Evolutionary conservation across 768 basidiomycete genomes (phyloP).

Genomic region (Astraeus odoratus): DNA sequence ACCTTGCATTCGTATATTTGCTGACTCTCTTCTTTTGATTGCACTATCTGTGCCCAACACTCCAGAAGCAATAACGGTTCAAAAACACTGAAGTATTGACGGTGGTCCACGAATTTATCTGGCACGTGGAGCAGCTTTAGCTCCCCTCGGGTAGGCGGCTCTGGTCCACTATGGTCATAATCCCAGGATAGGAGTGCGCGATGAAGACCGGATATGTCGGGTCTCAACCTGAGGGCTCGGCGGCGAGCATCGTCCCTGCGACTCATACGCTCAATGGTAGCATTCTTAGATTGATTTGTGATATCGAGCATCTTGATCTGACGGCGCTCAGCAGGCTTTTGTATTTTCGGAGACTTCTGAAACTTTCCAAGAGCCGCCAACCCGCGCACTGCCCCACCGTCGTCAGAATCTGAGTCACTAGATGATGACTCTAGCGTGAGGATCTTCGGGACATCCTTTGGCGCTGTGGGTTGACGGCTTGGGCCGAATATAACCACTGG

Average conservation of each 20-base stretch:
- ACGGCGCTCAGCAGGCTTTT: constrained; percentile 51
- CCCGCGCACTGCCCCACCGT: constrained; percentile 37
- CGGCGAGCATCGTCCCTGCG: constrained; percentile 56
- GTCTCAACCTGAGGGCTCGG: constrained; percentile 65
- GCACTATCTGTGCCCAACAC: constrained; percentile 81
- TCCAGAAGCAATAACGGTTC: constrained; percentile 84
- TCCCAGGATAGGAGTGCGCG: constrained; percentile 80
- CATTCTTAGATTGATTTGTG: constrained; percentile 35
- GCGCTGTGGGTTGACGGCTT: constrained; percentile 24
- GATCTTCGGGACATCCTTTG: constrained; percentile 3
- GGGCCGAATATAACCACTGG: constrained; percentile 24
- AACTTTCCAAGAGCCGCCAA: constrained; percentile 51
- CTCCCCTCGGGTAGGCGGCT: constrained; percentile 47
- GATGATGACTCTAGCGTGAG: constrained; percentile 34
- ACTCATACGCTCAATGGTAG: constrained; percentile 43
- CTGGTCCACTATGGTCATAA: constrained; percentile 58
- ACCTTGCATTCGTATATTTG: constrained; percentile 58
- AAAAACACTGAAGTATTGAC: constrained; percentile 68
- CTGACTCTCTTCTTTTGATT: constrained; percentile 63
- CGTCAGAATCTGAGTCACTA: constrained; percentile 41
- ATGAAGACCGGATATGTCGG: constrained; percentile 76
- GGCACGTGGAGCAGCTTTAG: constrained; percentile 44
- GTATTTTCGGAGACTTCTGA: constrained; percentile 54
- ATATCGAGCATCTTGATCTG: constrained; percentile 59
- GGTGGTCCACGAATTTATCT: constrained; percentile 53